These are phyloP conservation scores for Jamesozyma piceae DNA, from an alignment of 805 yeast genomes.

Conservation along the genomic window DNA sequence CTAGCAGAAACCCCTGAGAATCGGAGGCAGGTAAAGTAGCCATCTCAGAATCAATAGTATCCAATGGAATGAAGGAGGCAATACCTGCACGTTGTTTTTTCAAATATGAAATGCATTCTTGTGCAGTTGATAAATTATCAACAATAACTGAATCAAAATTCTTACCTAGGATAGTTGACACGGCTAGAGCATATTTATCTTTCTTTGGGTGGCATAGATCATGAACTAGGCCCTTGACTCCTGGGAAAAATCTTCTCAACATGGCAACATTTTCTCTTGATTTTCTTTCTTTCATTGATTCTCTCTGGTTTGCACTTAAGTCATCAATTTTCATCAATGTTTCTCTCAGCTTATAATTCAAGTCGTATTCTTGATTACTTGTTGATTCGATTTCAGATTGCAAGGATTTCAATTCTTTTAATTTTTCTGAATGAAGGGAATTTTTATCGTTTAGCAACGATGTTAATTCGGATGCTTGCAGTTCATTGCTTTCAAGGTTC, in stretches of 20 bases:
- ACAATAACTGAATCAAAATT: conserved; percentile 79
- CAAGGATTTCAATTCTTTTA: conserved; percentile 31
- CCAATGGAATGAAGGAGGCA: conserved; percentile 83
- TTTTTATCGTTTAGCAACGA: conserved; percentile 34
- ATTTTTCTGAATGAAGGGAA: conserved; percentile 13
- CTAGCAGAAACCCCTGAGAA: conserved; percentile 33
- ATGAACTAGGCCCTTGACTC: conserved; percentile 72
- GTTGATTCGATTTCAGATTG: conserved; percentile 34
- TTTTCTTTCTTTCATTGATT: conserved; percentile 57
- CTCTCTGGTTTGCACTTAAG: conserved; percentile 66
- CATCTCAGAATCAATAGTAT: conserved; percentile 58
- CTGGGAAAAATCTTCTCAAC: conserved; percentile 67
- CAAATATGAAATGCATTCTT: conserved; percentile 66
- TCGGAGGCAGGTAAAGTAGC: conserved; percentile 33
- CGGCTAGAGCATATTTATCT: conserved; percentile 61
- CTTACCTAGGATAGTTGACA: conserved; percentile 68
- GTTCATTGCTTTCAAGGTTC: conserved; percentile 26
- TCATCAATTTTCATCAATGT: conserved; percentile 57
- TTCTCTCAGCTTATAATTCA: conserved; percentile 56
- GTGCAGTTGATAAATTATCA: conserved; percentile 57
- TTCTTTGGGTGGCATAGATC: conserved; percentile 75
- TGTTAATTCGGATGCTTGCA: conserved; percentile 26
- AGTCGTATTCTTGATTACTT: conserved; percentile 43
- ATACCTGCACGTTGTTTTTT: conserved; percentile 80
- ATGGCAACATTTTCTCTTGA: conserved; percentile 64